A percentile compares a stretch with the other conserved stretches of the same genome.
Evolutionary conservation across 495 filamentous ascomycete genomes (phyloP).

Genomic region (Penicillium ochrochloron): DNA sequence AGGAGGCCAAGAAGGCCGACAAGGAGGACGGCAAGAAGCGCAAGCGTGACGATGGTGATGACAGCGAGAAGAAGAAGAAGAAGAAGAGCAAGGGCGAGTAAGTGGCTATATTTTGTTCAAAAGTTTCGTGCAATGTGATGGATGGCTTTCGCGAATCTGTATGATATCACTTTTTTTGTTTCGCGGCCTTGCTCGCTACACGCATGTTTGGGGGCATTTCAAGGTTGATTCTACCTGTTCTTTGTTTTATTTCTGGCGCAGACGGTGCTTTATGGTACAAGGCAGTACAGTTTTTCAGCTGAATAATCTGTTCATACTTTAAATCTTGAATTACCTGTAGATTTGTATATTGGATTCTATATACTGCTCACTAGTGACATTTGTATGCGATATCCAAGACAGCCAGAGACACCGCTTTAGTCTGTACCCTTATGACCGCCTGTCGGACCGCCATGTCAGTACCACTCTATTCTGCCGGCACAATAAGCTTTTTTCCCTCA

Average conservation of each 20-base stretch:
- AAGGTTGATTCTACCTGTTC: slow-evolving; percentile 43
- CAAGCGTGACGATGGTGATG: slow-evolving; percentile 56
- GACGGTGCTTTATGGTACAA: slow-evolving; percentile 41
- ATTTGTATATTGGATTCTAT: neutral
- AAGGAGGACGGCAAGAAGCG: slow-evolving; percentile 60
- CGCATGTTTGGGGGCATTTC: slow-evolving; percentile 51
- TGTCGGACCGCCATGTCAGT: slow-evolving; percentile 7
- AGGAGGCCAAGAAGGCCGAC: slow-evolving; percentile 60
- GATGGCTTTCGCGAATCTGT: slow-evolving; percentile 47
- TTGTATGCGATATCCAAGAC: neutral
- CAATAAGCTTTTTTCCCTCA: slow-evolving; percentile 33
- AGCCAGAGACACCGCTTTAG: neutral
- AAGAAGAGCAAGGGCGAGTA: slow-evolving; percentile 61
- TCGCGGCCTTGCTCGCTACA: slow-evolving; percentile 33
- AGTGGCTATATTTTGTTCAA: slow-evolving; percentile 30
- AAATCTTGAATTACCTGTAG: slow-evolving; percentile 16
- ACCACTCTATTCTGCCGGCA: slow-evolving; percentile 24
- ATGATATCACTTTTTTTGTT: slow-evolving; percentile 53
- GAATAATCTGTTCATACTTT: slow-evolving; percentile 41
- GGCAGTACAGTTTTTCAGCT: slow-evolving; percentile 40
- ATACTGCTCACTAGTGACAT: neutral
- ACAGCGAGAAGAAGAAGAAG: slow-evolving; percentile 58
- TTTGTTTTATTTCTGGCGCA: slow-evolving; percentile 33
- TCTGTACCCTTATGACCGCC: neutral
- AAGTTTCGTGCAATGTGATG: slow-evolving; percentile 39